Evolutionary conservation across 2,329 filamentous ascomycete species (phyloP).

Genomic region (Talaromyces atroroseus): DNA sequence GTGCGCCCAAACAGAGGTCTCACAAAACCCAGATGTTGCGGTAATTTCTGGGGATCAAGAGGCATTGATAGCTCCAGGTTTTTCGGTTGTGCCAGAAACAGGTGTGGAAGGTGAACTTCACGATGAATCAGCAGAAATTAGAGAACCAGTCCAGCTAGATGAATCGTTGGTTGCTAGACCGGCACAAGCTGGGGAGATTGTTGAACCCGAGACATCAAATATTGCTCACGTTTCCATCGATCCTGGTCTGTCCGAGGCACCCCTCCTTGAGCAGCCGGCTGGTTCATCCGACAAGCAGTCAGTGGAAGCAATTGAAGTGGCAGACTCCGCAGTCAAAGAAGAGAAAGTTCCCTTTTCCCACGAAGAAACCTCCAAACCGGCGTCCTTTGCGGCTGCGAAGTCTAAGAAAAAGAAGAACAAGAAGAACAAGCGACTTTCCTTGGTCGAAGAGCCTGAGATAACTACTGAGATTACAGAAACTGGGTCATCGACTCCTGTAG

Average conservation of each 20-base stretch:
- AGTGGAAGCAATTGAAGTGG: not conserved
- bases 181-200: not conserved
- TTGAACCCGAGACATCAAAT: not conserved
- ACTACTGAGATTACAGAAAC: not conserved
- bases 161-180: not conserved
- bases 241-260: not conserved
- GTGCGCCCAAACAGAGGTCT: not conserved
- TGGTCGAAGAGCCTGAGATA: slow-evolving; percentile 17
- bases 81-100: not conserved
- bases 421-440: slow-evolving; percentile 28
- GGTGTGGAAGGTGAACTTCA: not conserved
- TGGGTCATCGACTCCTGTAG: not conserved
- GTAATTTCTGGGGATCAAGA: not conserved
- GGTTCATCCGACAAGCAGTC: not conserved
- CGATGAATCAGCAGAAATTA: not conserved
- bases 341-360: not conserved
- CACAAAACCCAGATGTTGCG: slow-evolving; percentile 10
- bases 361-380: not conserved
- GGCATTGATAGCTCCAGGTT: not conserved
- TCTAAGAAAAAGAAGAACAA: slow-evolving; percentile 41
- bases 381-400: slow-evolving; percentile 17
- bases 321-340: not conserved
- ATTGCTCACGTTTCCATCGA: not conserved
- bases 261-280: not conserved
- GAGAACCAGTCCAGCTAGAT: not conserved